Base-by-base conservation (phyloP, 305 asterid species). In the Galium porrigens region DNA sequence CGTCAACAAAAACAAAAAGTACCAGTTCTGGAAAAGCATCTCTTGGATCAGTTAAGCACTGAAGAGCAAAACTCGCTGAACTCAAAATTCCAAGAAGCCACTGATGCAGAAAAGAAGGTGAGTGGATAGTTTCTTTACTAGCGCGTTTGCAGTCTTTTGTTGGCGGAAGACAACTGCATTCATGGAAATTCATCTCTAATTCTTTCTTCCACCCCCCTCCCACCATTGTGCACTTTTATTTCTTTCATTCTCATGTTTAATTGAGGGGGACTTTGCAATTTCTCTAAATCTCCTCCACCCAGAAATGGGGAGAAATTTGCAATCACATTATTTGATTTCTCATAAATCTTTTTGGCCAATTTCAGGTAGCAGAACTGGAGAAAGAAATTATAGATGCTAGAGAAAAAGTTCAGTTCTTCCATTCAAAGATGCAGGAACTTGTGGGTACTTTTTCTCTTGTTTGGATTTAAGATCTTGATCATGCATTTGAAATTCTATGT, bases 361-460 rank as follows among this genome's bases (percentile, higher is more conserved):
- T 78, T 75, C 88, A 91, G 98, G 99, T 92, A 55, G 79, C 78
- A 15, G 99, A 92, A 71, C 82, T 89, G 84, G 99, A 92, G 79
- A 92, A 92, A 82, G 99, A 89, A 44, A 92, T 92, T 36, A 51
- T 76, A 57, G 97, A 89, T 69, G 94, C 99, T 60, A 89, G 77
- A 76, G 90, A 86, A 75, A 92, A 92, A 81, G 79, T 77, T 82
- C 90, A 87, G 69, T 89, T 82, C 81, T 92, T 72, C 81, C 96
- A 84, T 72, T 71, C 84, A 61, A 89, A 92, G 83, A 92, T 89
- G 99, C 99, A 92, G 76, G 99, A 92, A 78, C 86, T 92, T 65
- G 99, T 92, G 82, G 80, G 99, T 84, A 78, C 57, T 48, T 59
- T 25, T 61, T 65, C 65, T 65, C 39, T 51, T 48, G 17, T 58